phyloP scores from a whole-genome alignment of 1,284 basidiomycete species.

The Coniferiporia weirii region DNA sequence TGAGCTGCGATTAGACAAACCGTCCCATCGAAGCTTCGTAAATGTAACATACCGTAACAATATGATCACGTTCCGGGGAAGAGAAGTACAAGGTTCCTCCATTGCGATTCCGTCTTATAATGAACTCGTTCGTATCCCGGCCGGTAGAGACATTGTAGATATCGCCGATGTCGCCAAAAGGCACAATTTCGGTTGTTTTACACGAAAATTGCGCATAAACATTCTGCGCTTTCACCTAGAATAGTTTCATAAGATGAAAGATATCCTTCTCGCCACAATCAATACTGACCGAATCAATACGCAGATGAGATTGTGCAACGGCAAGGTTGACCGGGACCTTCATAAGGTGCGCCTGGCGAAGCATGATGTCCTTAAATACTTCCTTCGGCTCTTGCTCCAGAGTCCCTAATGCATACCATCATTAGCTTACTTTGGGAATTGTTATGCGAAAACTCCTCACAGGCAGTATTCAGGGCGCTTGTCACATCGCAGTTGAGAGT shows the following conservation, averaged over 20 bases:
- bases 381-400: constrained; percentile 54
- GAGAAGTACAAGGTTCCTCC: constrained; percentile 67
- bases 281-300: constrained; percentile 57
- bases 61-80: constrained; percentile 60
- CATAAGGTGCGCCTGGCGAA: constrained; percentile 55
- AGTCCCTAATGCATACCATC: constrained; percentile 34
- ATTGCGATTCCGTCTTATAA: constrained; percentile 68
- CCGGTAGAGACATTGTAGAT: constrained; percentile 76
- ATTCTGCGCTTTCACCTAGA: constrained; percentile 56
- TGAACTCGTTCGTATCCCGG: constrained; percentile 73
- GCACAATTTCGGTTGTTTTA: constrained; percentile 75
- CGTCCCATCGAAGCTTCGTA: constrained; percentile 2
- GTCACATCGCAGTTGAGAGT: constrained; percentile 47
- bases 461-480: constrained; percentile 46
- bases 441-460: constrained; percentile 32
- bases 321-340: constrained; percentile 59
- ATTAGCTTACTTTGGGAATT: background rate
- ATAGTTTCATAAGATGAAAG: background rate
- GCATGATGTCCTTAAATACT: constrained; percentile 53
- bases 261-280: background rate
- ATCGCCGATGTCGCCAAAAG: constrained; percentile 77
- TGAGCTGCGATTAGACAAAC: background rate
- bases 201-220: constrained; percentile 61
- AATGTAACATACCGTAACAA: constrained; percentile 59
- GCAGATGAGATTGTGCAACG: constrained; percentile 59